Evolutionary conservation across 495 filamentous ascomycete genomes (phyloP), one percentile per base, ranked within the genome.

Genomic region (Aeminium ludgeri): DNA sequence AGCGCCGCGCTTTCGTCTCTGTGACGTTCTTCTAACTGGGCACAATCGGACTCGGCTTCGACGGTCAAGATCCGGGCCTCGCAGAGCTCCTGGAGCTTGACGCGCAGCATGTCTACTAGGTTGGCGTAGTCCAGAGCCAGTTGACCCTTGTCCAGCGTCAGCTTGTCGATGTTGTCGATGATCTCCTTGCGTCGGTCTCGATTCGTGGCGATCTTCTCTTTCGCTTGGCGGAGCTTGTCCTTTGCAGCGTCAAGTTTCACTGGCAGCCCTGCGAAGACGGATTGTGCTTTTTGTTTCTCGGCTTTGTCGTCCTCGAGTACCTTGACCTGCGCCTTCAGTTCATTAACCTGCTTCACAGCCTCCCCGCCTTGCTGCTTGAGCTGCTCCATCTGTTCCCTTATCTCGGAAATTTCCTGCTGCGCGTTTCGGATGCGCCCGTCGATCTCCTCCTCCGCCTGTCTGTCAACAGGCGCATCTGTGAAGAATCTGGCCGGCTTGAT

Each of bases 1-100:
- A 86, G 59, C 36, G 61, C 60, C 38, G 65, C 55, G 27, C 58
- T 63, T 34, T 82, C 72, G 12, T 75, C 66, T 2, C 49, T 37
- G 48, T 84, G 82, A 27, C 73, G 77, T 12, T 59, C 59, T 49
- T 68, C 68, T 6, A 93, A 61, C 10, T 61, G 63, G 38, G 74
- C 69, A 4, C 80, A 55, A 47, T 95, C 89, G 0, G 86, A 94
- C 7, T 62, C 55, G 0, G 84, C 86, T 61, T 97, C 91, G 23
- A 86, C 65, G 6, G 75, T 62, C 34, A 70, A 65, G 32, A 94
- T 57, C 41, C 82, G 68, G 1, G 68, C 66, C 51, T 82, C 74
- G 11, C 84, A 55, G 10, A 85, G 64, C 23, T 72, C 67, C 30
- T 77, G 67, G 40, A 82, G 72, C 8, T 67, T 56, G 20, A 58